A percentile compares a stretch with the other conserved stretches of the same genome.
phyloP scores from a whole-genome alignment of 495 filamentous ascomycete genomes.

The Jackrogersella multiformis region DNA sequence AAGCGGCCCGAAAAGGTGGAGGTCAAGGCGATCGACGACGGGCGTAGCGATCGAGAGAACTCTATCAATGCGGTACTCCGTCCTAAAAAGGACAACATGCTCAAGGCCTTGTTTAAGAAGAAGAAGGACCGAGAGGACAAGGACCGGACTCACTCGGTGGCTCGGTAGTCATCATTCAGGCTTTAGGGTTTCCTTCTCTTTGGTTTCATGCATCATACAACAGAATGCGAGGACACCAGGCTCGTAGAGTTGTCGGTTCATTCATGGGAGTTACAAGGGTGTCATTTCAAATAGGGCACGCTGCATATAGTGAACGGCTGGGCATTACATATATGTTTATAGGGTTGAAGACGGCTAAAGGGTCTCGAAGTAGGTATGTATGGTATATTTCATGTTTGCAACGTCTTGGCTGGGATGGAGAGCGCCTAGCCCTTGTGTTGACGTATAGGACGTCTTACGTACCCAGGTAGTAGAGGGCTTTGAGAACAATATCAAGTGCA shows the following conservation, averaged over 20 bases:
- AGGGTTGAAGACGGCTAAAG: slow-evolving; percentile 5
- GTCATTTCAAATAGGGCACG: slow-evolving; percentile 5
- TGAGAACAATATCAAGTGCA: too few species aligned
- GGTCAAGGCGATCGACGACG: slow-evolving; percentile 47
- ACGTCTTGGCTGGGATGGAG: too few species aligned
- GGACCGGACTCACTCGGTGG: slow-evolving; percentile 37
- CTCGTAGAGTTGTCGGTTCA: slow-evolving; percentile 16
- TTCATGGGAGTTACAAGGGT: slow-evolving; percentile 27
- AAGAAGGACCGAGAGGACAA: slow-evolving; percentile 56
- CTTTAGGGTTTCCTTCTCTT: neutral
- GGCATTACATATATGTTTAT: slow-evolving; percentile 17
- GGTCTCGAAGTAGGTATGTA: slow-evolving; percentile 7
- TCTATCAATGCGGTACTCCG: slow-evolving; percentile 37
- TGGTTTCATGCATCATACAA: slow-evolving; percentile 11
- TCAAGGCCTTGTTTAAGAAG: slow-evolving; percentile 61
- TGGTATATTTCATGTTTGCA: slow-evolving; percentile 2
- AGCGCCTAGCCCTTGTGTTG: too few species aligned
- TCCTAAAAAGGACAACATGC: slow-evolving; percentile 62
- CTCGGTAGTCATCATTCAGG: slow-evolving; percentile 11
- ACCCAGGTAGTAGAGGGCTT: too few species aligned
- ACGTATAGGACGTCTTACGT: too few species aligned
- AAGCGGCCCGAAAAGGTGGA: slow-evolving; percentile 43
- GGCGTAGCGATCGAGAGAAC: slow-evolving; percentile 47
- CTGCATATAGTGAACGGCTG: slow-evolving; percentile 27
- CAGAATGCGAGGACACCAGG: slow-evolving; percentile 28